phyloP scores from a whole-genome alignment of 2,329 filamentous ascomycete species.

The Dactylellina sp. region DNA sequence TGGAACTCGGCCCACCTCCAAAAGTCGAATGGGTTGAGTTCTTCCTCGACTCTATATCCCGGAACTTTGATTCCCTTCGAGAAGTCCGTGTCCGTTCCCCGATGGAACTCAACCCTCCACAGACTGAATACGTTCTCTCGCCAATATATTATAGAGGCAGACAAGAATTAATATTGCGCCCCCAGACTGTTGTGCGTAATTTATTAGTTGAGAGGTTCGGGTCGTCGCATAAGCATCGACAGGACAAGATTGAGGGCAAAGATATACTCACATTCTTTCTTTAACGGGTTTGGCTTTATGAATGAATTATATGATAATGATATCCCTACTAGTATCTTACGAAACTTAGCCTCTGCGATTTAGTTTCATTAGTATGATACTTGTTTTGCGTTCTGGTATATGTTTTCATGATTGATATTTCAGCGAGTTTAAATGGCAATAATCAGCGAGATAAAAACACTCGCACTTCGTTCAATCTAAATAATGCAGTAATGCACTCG shows the following conservation, averaged over 20 bases:
- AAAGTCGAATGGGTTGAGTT: slow-evolving; percentile 22
- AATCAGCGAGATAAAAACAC: too few relatives aligned
- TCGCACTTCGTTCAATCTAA: too few relatives aligned
- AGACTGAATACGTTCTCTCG: slow-evolving; percentile 10
- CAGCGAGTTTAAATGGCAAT: too few relatives aligned
- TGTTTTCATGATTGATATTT: too few relatives aligned
- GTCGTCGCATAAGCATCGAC: background rate
- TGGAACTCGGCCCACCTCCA: slow-evolving; percentile 5
- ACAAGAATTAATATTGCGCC: slow-evolving; percentile 12
- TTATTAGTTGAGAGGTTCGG: slow-evolving; percentile 3
- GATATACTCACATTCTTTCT: slow-evolving; percentile 15
- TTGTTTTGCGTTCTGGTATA: too few relatives aligned
- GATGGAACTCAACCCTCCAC: slow-evolving; percentile 2
- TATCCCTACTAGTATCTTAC: too few relatives aligned
- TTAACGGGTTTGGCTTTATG: background rate
- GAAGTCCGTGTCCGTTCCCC: slow-evolving; percentile 9
- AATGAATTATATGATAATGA: too few relatives aligned
- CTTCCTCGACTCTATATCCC: slow-evolving; percentile 12
- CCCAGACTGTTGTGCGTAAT: slow-evolving; percentile 6
- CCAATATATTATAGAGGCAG: slow-evolving; percentile 14
- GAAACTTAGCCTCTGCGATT: too few relatives aligned
- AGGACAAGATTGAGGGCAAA: slow-evolving; percentile 5
- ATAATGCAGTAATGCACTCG: too few relatives aligned
- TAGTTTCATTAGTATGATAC: too few relatives aligned
- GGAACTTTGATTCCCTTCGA: slow-evolving; percentile 1